Evolutionary conservation across 176 grass and related monocot genomes (phyloP).

Genomic region (Carex parvula): DNA sequence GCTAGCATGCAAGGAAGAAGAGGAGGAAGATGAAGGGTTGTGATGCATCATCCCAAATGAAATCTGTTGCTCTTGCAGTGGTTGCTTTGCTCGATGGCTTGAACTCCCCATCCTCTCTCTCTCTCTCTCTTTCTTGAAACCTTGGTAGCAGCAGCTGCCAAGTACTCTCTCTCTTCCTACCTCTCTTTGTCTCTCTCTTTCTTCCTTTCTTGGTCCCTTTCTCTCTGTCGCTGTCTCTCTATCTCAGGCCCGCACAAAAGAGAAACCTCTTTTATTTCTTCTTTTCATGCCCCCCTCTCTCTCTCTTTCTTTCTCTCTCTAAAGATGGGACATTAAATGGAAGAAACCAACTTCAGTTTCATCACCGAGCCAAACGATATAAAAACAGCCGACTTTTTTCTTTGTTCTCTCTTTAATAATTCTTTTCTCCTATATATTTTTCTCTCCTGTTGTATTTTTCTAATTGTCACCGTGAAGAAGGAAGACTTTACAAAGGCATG

Average conservation of each 20-base stretch:
- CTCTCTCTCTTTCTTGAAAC: not conserved
- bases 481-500: conserved; percentile 8
- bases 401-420: conserved; percentile 16
- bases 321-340: conserved; percentile 27
- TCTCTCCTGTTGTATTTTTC: not conserved
- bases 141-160: too few species aligned
- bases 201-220: not conserved
- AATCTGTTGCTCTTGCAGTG: conserved; percentile 7
- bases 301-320: conserved; percentile 19
- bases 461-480: not conserved
- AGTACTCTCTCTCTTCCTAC: not conserved
- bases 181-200: not conserved
- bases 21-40: conserved; percentile 14
- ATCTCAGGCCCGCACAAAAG: not conserved
- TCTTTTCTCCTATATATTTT: not conserved
- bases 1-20: conserved; percentile 21
- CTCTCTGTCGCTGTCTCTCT: not conserved
- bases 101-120: conserved; percentile 19
- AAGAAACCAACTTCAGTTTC: conserved; percentile 29
- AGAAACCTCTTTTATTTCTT: conserved; percentile 8
- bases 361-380: conserved; percentile 26
- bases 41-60: conserved; percentile 30
- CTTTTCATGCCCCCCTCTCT: not conserved
- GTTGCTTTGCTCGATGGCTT: conserved; percentile 16
- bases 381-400: conserved; percentile 33